phyloP scores from a whole-genome alignment of 2,329 filamentous ascomycete genomes.

The Fusarium continuum region DNA sequence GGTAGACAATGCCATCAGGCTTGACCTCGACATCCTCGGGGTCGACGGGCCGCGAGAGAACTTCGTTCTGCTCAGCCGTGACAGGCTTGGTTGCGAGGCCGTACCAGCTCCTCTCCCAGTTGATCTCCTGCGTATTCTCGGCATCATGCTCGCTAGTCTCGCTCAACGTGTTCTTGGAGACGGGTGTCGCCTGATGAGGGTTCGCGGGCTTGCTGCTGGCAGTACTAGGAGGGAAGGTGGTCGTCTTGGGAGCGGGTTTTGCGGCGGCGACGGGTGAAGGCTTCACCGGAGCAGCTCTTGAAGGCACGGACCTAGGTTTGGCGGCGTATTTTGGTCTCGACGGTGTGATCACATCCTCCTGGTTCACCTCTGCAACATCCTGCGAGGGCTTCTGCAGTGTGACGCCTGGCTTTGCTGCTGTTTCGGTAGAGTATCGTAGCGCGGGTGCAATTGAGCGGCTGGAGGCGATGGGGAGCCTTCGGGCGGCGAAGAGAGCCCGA shows the following conservation, averaged over 20 bases:
- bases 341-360: constrained; percentile 12
- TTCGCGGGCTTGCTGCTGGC: background rate
- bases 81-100: constrained; percentile 79
- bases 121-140: constrained; percentile 51
- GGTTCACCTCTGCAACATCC: constrained; percentile 20
- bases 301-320: background rate
- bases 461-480: constrained; percentile 22
- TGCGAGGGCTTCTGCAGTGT: constrained; percentile 27
- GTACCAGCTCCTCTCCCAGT: constrained; percentile 88
- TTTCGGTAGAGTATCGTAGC: constrained; percentile 40
- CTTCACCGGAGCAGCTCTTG: constrained; percentile 9
- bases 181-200: constrained; percentile 15
- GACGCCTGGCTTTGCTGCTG: constrained; percentile 11
- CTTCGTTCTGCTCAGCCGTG: constrained; percentile 71
- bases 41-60: constrained; percentile 73
- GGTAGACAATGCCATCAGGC: constrained; percentile 93
- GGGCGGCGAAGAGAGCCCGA: constrained; percentile 34
- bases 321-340: constrained; percentile 5
- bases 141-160: constrained; percentile 14
- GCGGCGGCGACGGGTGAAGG: background rate
- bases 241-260: background rate
- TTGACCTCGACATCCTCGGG: constrained; percentile 92
- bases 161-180: constrained; percentile 14
- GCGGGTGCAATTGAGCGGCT: constrained; percentile 30
- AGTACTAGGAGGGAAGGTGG: background rate